Evolutionary conservation across 2,329 filamentous ascomycete genomes (phyloP).

Genomic region (Calonectria multiphialidica): DNA sequence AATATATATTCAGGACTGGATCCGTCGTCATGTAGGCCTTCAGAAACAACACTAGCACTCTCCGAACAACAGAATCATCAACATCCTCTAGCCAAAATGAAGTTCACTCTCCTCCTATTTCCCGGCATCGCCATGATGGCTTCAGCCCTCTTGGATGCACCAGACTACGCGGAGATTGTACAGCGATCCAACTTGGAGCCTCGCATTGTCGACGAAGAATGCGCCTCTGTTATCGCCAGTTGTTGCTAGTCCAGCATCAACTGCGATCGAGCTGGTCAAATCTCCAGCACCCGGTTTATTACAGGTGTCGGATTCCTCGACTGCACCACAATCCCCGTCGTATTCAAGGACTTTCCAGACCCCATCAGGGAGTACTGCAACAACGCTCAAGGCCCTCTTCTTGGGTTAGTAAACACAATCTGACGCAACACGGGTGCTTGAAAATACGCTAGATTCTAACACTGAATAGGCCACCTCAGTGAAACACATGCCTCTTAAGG

Average conservation of each 20-base stretch:
- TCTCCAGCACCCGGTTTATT: neutral
- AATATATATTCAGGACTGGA: neutral
- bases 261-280: neutral
- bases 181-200: neutral
- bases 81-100: conserved; percentile 7
- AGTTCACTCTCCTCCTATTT: neutral
- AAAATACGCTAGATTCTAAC: no score
- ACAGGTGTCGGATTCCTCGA: neutral
- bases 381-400: neutral
- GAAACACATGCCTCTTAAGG: no score
- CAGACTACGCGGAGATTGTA: neutral
- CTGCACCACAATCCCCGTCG: neutral
- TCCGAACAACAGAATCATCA: neutral
- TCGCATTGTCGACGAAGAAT: neutral
- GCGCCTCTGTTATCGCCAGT: neutral
- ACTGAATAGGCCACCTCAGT: neutral
- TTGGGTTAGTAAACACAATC: neutral
- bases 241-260: neutral
- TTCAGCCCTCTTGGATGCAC: neutral
- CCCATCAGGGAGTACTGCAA: conserved; percentile 3
- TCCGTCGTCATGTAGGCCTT: neutral
- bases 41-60: no score
- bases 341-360: neutral
- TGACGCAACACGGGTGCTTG: no score
- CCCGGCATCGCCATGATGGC: neutral